A percentile compares a stretch with the other conserved stretches of the same genome.
These are phyloP conservation scores for Ustilago crameri DNA, from an alignment of 1,284 basidiomycete species.

Conservation along the genomic window DNA sequence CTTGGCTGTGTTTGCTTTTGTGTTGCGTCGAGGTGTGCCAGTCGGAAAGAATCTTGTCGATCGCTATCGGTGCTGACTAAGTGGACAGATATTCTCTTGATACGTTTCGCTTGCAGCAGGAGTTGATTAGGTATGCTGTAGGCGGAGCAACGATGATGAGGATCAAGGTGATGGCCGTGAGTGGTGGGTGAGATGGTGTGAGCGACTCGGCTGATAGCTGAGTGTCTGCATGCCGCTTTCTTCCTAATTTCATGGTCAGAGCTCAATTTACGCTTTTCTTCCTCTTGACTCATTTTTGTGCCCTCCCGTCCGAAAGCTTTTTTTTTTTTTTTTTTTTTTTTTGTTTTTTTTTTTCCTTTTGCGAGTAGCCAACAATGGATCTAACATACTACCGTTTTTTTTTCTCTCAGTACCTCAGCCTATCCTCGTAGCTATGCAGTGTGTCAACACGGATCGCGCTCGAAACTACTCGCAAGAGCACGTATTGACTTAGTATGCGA, in stretches of 20 bases:
- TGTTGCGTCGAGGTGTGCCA: too few species aligned
- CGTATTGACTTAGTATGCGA: too few species aligned
- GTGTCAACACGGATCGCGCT: slow-evolving; percentile 25
- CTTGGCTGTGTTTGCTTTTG: neutral
- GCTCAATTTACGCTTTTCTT: slow-evolving; percentile 15
- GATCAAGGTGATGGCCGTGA: too few species aligned
- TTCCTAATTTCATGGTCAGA: neutral
- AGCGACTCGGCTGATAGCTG: neutral
- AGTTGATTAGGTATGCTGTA: neutral
- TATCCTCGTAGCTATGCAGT: too few species aligned
- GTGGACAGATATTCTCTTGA: too few species aligned
- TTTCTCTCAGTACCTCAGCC: too few species aligned
- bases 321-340: neutral
- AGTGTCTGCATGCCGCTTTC: neutral
- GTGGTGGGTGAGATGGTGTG: neutral
- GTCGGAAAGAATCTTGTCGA: too few species aligned
- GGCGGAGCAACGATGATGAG: neutral
- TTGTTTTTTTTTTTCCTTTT: neutral
- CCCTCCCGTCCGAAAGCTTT: slow-evolving; percentile 9
- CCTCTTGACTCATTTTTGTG: slow-evolving; percentile 25
- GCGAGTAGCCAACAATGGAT: neutral
- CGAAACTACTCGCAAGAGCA: neutral
- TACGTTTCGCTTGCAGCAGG: too few species aligned
- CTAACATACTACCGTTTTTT: too few species aligned
- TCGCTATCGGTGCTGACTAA: too few species aligned